A percentile compares a stretch with the other conserved stretches of the same genome.
Evolutionary conservation across 2,329 filamentous ascomycete genomes (phyloP).

Genomic region (Aureobasidium subglaciale): DNA sequence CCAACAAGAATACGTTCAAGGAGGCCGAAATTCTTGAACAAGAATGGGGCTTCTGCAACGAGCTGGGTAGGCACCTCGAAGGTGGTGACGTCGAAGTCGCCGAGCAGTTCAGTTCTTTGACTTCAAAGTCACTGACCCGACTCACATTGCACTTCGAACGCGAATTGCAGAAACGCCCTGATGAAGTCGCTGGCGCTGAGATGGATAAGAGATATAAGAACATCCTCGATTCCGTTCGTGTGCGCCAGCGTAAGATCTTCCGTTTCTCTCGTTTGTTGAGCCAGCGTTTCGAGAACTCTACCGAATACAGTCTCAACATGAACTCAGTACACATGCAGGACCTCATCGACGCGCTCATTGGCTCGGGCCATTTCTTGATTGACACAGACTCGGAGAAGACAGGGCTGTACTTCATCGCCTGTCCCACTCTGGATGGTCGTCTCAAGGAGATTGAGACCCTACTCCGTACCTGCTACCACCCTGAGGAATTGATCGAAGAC

Average conservation of each 20-base stretch:
- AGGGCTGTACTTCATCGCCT: constrained; percentile 74
- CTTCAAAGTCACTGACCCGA: constrained; percentile 83
- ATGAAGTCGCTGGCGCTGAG: constrained; percentile 68
- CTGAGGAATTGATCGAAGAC: constrained; percentile 63
- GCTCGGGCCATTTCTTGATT: constrained; percentile 82
- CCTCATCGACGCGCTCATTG: constrained; percentile 71
- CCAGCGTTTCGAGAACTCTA: constrained; percentile 92
- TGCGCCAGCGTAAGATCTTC: constrained; percentile 92
- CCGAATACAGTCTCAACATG: constrained; percentile 83
- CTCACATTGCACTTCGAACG: constrained; percentile 87
- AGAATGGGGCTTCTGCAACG: constrained; percentile 96
- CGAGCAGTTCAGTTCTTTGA: constrained; percentile 88
- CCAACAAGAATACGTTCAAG: constrained; percentile 99
- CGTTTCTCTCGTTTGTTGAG: constrained; percentile 87
- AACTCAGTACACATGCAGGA: constrained; percentile 61
- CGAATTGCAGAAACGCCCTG: constrained; percentile 76
- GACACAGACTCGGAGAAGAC: constrained; percentile 60
- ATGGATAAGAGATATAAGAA: constrained; percentile 98
- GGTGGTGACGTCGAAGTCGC: constrained; percentile 94
- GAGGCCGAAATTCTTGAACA: constrained; percentile 95
- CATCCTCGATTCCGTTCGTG: constrained; percentile 88
- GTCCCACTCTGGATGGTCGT: constrained; percentile 66
- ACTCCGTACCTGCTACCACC: constrained; percentile 69
- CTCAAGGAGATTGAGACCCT: constrained; percentile 79
- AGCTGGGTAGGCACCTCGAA: constrained; percentile 83